Evolutionary conservation across 2,329 filamentous ascomycete genomes (phyloP).

Genomic region (Davidsoniella virescens): DNA sequence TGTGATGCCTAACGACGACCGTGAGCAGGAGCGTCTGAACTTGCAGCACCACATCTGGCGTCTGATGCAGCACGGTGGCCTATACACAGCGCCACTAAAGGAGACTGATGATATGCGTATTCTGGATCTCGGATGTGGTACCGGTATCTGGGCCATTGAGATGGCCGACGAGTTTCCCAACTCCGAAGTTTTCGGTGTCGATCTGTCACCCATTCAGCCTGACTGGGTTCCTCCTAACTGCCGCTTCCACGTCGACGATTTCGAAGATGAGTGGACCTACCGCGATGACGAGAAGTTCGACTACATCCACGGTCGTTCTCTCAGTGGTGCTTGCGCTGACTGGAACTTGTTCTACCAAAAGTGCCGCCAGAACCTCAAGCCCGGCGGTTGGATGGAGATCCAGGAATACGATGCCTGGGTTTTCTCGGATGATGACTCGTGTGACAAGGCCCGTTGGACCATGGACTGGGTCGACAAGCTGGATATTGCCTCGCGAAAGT

Average conservation of each 20-base stretch:
- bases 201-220: slow-evolving; percentile 43
- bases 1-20: slow-evolving; percentile 33
- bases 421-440: slow-evolving; percentile 24
- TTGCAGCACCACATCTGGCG: slow-evolving; percentile 38
- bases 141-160: slow-evolving; percentile 35
- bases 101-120: slow-evolving; percentile 23
- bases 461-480: slow-evolving; percentile 25
- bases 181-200: slow-evolving; percentile 29
- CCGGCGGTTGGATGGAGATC: slow-evolving; percentile 24
- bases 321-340: slow-evolving; percentile 19
- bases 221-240: slow-evolving; percentile 43
- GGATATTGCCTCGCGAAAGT: slow-evolving; percentile 21
- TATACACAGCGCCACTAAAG: slow-evolving; percentile 30
- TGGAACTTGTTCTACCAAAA: slow-evolving; percentile 21
- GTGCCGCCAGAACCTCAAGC: slow-evolving; percentile 19
- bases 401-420: slow-evolving; percentile 25
- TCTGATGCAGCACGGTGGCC: slow-evolving; percentile 25
- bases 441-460: slow-evolving; percentile 22
- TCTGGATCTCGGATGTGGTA: slow-evolving; percentile 43
- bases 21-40: slow-evolving; percentile 38
- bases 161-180: slow-evolving; percentile 31
- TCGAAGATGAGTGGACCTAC: slow-evolving; percentile 33
- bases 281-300: slow-evolving; percentile 23
- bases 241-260: slow-evolving; percentile 49
- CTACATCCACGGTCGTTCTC: slow-evolving; percentile 18